These are phyloP conservation scores for Xylariomycetidae sp. DNA, from an alignment of 2,329 filamentous ascomycete genomes.

Conservation along the genomic window DNA sequence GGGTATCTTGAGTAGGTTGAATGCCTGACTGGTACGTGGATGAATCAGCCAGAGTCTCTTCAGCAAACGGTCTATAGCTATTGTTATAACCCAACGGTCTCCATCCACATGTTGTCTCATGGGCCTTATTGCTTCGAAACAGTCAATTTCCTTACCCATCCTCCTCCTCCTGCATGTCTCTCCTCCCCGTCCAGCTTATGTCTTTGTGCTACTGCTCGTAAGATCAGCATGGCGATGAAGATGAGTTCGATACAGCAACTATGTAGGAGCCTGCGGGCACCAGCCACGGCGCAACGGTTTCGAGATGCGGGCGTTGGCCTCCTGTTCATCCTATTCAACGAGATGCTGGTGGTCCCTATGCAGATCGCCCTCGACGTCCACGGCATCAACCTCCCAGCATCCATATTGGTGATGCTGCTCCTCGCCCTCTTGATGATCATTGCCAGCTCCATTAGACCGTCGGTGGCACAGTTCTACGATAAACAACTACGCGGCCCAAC, in stretches of 20 bases:
- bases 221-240: conserved; percentile 12
- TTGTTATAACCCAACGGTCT: conserved; percentile 10
- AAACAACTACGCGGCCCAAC: conserved; percentile 23
- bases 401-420: conserved; percentile 25
- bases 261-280: conserved; percentile 17
- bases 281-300: conserved; percentile 17
- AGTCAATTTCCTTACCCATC: conserved; percentile 5
- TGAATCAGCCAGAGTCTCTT: conserved; percentile 5
- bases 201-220: conserved; percentile 10
- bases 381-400: conserved; percentile 24
- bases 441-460: conserved; percentile 14
- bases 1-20: conserved; percentile 1
- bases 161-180: conserved; percentile 17
- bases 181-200: conserved; percentile 8
- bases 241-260: conserved; percentile 16
- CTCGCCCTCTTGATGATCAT: conserved; percentile 16
- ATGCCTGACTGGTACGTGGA: neutral
- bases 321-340: conserved; percentile 15
- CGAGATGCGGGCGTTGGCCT: conserved; percentile 21
- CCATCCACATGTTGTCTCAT: conserved; percentile 13
- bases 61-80: conserved; percentile 16
- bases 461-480: conserved; percentile 16
- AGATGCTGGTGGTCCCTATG: conserved; percentile 21
- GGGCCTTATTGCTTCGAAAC: conserved; percentile 16
- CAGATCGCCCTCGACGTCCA: conserved; percentile 20